Conservation (phyloP, 164 flowering plant genomes). For the Malania oleifera region DNA sequence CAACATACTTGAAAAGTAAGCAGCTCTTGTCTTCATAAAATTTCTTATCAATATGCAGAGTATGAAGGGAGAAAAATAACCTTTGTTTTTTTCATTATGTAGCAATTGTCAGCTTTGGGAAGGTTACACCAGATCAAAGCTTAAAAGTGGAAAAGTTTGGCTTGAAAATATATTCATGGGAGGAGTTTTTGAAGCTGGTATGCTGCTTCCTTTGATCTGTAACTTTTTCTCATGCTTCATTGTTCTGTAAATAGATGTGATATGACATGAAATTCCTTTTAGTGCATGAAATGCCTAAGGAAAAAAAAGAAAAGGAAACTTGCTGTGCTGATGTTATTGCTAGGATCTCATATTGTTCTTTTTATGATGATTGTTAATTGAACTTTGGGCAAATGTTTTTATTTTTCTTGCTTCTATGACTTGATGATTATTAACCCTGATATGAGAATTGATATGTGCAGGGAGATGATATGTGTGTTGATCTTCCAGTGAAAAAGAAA, state of each 20-base stretch:
- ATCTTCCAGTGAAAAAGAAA: constrained; percentile 59
- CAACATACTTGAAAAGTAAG: not conserved
- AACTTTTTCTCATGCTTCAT: not conserved
- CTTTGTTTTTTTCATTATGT: not conserved
- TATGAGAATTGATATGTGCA: constrained; percentile 19
- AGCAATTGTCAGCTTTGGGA: constrained; percentile 3
- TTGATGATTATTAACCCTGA: not conserved
- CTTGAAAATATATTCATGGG: constrained; percentile 1
- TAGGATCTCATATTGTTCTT: too few species aligned
- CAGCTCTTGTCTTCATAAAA: not conserved
- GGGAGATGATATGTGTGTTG: constrained; percentile 58
- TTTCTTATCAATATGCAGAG: too few species aligned
- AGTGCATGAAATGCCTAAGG: not conserved
- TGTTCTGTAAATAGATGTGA: not conserved
- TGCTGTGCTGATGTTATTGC: too few species aligned
- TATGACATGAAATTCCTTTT: not conserved
- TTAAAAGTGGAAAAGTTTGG: not conserved
- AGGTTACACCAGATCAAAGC: not conserved
- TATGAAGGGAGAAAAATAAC: too few species aligned
- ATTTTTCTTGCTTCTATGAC: not conserved
- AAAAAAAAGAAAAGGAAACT: not conserved
- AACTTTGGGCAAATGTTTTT: not conserved
- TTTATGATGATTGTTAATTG: not conserved
- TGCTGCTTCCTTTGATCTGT: not conserved
- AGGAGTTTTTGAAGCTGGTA: not conserved